phyloP scores from a whole-genome alignment of 768 basidiomycete genomes.

The Sutorius australiensis region DNA sequence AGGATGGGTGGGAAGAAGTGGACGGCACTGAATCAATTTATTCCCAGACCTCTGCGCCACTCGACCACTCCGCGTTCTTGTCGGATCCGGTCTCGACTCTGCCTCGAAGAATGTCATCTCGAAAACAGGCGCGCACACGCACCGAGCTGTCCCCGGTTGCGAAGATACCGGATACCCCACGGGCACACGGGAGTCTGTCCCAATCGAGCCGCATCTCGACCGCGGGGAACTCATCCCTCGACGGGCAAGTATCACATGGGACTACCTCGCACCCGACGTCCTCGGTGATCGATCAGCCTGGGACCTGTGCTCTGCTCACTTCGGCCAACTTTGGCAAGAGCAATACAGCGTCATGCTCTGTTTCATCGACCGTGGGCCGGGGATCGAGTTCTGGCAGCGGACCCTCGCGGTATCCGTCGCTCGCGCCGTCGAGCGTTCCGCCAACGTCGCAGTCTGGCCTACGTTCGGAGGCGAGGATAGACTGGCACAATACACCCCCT shows the following conservation, averaged over 20 bases:
- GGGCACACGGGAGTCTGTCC: neutral
- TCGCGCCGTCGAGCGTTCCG: conserved; percentile 18
- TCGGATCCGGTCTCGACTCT: neutral
- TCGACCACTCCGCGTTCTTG: conserved; percentile 10
- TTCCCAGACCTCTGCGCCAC: conserved; percentile 23
- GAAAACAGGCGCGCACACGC: neutral
- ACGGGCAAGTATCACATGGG: conserved; percentile 9
- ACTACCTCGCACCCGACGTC: conserved; percentile 7
- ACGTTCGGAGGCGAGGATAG: conserved; percentile 12
- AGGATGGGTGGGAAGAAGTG: neutral
- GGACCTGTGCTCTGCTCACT: conserved; percentile 20
- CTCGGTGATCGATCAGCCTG: neutral
- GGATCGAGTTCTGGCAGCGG: conserved; percentile 15
- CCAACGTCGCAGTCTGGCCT: conserved; percentile 6
- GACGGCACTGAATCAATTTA: conserved; percentile 17
- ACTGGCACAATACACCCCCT: conserved; percentile 25
- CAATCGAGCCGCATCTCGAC: conserved; percentile 1
- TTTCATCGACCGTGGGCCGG: conserved; percentile 11
- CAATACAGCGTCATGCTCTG: conserved; percentile 13
- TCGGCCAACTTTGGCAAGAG: conserved; percentile 27
- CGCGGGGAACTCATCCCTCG: conserved; percentile 7
- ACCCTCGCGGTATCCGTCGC: conserved; percentile 28
- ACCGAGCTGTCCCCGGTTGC: conserved; percentile 17
- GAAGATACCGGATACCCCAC: conserved; percentile 14
- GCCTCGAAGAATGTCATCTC: conserved; percentile 11